These are phyloP conservation scores for Penicillium expansum DNA, from an alignment of 2,329 filamentous ascomycete genomes.

Conservation along the genomic window DNA sequence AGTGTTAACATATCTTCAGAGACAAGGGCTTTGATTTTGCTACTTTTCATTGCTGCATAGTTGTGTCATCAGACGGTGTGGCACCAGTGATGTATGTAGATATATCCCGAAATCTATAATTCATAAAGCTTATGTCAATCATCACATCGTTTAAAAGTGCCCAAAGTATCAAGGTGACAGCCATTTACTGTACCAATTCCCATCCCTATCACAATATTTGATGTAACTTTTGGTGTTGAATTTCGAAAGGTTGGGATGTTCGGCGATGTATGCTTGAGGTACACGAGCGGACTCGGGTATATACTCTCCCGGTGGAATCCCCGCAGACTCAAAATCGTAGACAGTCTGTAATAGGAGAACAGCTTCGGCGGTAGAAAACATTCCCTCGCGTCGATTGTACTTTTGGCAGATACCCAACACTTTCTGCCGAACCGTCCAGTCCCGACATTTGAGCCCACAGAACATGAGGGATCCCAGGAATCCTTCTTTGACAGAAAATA, in stretches of 20 bases:
- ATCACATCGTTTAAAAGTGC: not conserved
- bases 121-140: not conserved
- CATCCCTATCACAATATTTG: not conserved
- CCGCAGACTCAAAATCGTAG: not conserved
- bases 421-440: not conserved
- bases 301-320: not conserved
- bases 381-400: constrained; percentile 4
- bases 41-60: not conserved
- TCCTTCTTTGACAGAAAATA: constrained; percentile 1
- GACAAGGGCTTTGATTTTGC: not conserved
- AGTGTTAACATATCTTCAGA: not conserved
- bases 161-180: not conserved
- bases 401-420: not conserved
- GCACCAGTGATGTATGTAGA: not conserved
- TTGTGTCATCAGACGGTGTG: not conserved
- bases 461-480: not conserved
- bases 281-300: constrained; percentile 7
- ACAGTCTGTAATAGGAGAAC: not conserved
- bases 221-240: not conserved
- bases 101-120: not conserved
- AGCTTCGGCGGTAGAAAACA: not conserved
- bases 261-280: constrained; percentile 11
- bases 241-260: constrained; percentile 1
- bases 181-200: constrained; percentile 2
- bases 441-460: constrained; percentile 4